Evolutionary conservation across 2,329 filamentous ascomycete species (phyloP), one percentile per base, ranked within the genome.

Genomic region (Aspergillus sp.): DNA sequence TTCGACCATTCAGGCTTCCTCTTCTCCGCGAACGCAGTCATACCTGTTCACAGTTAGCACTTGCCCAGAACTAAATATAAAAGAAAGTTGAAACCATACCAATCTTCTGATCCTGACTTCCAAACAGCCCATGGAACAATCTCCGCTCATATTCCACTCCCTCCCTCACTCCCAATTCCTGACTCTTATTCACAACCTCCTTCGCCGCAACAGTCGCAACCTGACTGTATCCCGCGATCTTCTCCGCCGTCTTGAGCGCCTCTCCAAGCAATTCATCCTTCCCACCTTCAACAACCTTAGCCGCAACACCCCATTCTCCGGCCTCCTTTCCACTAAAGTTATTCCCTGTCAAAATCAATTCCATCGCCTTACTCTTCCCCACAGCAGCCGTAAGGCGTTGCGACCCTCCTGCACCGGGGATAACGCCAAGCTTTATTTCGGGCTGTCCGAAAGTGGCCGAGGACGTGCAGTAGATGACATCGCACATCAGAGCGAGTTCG

Each of bases 141-240:
- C 93, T 85, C 71, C 95, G 84, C 84, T 99, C 95, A 77, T 87
- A 98, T 79, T 99, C 95, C 2, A 99, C 90, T 14, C 95, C 95
- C 70, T 98, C 95, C 66, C 90, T 81, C 59, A 99, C 79, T 3
- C 88, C 82, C 66, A 96, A 77, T 68, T 99, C 95, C 81, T 98
- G 93, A 75, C 92, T 96, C 87, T 97, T 98, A 75, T 98, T 96
- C 56, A 99, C 93, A n/a, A 95, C 93, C 82, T 99, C 95, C 83
- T 99, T 99, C 57, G 86, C 89, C 11, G 90, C 95, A 78, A 91
- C 87, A 58, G 96, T 86, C 1, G 93, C 90, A n/a, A 99, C 88
- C 71, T 84, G 86, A 52, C 90, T 93, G 76, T 95, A 91, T 1
- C 89, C 80, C 0, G 95, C 93, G 78, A 99, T 97, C 52, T 86